A percentile compares a stretch with the other conserved stretches of the same genome.
phyloP scores from a whole-genome alignment of 495 filamentous ascomycete genomes.

The Xylaria flabelliformis region DNA sequence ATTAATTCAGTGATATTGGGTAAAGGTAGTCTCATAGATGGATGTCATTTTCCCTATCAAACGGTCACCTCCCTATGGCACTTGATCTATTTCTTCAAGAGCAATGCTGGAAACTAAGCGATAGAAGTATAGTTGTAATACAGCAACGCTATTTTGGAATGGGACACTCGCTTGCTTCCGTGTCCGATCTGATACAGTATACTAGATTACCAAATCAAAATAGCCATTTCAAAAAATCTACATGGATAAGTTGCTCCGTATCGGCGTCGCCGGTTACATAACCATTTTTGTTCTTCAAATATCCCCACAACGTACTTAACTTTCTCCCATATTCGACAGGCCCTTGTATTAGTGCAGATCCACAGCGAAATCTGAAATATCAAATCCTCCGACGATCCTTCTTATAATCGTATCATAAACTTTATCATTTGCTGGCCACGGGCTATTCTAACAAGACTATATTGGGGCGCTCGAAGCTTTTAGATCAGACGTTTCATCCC shows the following conservation, averaged over 20 bases:
- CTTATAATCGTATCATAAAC: not conserved
- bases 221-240: not conserved
- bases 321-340: not conserved
- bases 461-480: not conserved
- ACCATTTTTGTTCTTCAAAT: not conserved
- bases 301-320: not conserved
- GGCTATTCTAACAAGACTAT: not conserved
- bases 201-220: not conserved
- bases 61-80: not conserved
- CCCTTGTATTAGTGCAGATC: not conserved
- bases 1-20: not conserved
- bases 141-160: not conserved
- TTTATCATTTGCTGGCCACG: not conserved
- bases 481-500: conserved; percentile 16
- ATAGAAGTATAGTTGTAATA: not conserved
- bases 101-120: not conserved
- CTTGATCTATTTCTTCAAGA: conserved; percentile 12
- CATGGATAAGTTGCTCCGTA: not conserved
- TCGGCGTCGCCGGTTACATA: not conserved
- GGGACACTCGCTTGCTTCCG: not conserved
- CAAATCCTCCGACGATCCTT: not conserved
- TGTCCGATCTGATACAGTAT: not conserved
- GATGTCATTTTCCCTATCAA: not conserved
- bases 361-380: not conserved
- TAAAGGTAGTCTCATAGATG: not conserved